Base-by-base conservation (phyloP, 2,329 filamentous ascomycete genomes). In the Coniosporium tulheliwenetii region DNA sequence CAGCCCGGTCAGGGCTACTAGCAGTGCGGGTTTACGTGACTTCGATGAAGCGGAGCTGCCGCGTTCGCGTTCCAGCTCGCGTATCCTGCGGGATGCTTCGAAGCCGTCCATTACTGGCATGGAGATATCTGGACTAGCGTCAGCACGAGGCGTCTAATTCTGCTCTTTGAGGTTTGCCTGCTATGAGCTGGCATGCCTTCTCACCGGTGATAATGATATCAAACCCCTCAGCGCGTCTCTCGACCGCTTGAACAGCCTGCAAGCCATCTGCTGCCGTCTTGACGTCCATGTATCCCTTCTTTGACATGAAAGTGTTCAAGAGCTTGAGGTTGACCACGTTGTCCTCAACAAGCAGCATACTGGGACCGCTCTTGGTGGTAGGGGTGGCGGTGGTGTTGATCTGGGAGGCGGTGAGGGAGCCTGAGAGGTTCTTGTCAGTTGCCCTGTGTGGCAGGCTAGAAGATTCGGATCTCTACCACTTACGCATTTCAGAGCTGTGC, bases 1-100 rank as follows among this genome's bases (percentile, higher is more conserved):
- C 19, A 61, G 44, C 2, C 60, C 60, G 3, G 60, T 63, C 16
- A 63, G 47, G 1, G 60, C 60, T 37, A 63, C 56, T n/a, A 63
- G 33, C 5, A 43, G 16, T 19, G 43, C 29, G n/a, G 30, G 10
- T 12, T 8, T 15, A 5, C 13, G 29, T 53, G 19, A 26, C 19
- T 26, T 26, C 19, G 19, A 26, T 26, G 60, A 44, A 19, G 58
- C 57, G 9, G 53, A 46, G 16, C 45, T 44, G 10, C 39, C 14
- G 41, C 39, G 33, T 15, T 36, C 37, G 43, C 29, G 31, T 40
- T 46, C 26, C 38, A 48, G 35, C 39, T 36, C 43, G 36, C 45
- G 38, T 43, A 50, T 42, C 34, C 43, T 45, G 31, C 44, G 41
- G 34, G 41, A 45, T 40, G 40, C 47, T 26, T 49, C 48, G 19